Evolutionary conservation across 768 basidiomycete genomes (phyloP).

Genomic region (Mycena kentingensis): DNA sequence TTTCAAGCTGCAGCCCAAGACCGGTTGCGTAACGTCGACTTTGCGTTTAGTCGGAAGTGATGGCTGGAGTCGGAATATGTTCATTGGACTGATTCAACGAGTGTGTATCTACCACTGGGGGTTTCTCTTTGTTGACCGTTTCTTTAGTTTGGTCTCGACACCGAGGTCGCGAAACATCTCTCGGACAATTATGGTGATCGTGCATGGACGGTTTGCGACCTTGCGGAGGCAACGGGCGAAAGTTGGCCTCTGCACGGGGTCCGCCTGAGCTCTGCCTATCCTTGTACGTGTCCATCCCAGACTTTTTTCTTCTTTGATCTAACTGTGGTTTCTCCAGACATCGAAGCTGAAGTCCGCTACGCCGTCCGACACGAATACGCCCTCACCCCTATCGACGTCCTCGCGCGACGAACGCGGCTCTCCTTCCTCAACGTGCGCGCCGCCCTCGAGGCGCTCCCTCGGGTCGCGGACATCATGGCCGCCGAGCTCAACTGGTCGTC

Average conservation of each 20-base stretch:
- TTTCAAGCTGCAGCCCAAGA: constrained; percentile 64
- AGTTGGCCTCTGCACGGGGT: constrained; percentile 88
- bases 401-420: constrained; percentile 88
- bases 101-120: constrained; percentile 43
- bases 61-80: constrained; percentile 95
- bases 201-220: constrained; percentile 89
- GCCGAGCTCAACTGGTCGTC: constrained; percentile 79
- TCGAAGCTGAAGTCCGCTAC: constrained; percentile 92
- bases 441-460: constrained; percentile 81
- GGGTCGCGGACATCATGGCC: constrained; percentile 89
- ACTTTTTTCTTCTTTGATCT: neutral
- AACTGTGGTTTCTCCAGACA: constrained; percentile 56
- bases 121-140: neutral
- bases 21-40: constrained; percentile 75
- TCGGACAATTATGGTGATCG: constrained; percentile 95
- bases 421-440: constrained; percentile 91
- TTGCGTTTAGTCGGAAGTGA: constrained; percentile 89
- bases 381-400: constrained; percentile 86
- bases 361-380: constrained; percentile 91
- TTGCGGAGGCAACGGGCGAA: constrained; percentile 74
- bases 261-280: constrained; percentile 69
- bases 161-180: constrained; percentile 90
- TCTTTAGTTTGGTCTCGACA: constrained; percentile 79
- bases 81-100: constrained; percentile 91
- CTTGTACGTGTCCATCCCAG: constrained; percentile 52